Conservation (phyloP, 164 flowering plant species). For the Stephania yunnanensis region DNA sequence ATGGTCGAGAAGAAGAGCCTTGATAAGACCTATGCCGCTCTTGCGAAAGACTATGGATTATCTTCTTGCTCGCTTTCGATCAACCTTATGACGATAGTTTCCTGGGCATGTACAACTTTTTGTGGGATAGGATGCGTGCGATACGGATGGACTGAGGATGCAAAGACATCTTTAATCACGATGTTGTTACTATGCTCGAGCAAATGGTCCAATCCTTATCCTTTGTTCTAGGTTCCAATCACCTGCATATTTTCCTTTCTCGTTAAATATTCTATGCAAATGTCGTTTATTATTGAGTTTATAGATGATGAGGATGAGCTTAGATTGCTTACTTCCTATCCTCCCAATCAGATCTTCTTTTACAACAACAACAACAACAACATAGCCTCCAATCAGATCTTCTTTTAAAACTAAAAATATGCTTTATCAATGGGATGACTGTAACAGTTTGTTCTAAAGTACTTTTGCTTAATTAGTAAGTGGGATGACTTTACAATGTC, state of each 20-base stretch:
- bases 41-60: conserved; percentile 79
- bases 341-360: no score
- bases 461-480: neutral
- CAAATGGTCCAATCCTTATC: conserved; percentile 66
- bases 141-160: conserved; percentile 96
- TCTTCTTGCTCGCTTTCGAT: conserved; percentile 70
- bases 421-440: no score
- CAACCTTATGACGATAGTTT: conserved; percentile 72
- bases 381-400: neutral
- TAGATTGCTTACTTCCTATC: no score
- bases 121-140: conserved; percentile 99
- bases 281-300: no score
- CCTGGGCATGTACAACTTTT: conserved; percentile 82
- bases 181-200: conserved; percentile 81
- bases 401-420: no score
- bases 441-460: no score
- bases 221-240: no score
- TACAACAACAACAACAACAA: neutral
- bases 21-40: conserved; percentile 91
- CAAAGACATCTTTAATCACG: conserved; percentile 76
- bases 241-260: no score
- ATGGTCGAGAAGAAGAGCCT: conserved; percentile 86
- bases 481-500: no score
- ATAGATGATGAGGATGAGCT: no score
- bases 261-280: no score